Evolutionary conservation across 495 filamentous ascomycete species (phyloP).

Genomic region (Barbatosphaeria neglecta): DNA sequence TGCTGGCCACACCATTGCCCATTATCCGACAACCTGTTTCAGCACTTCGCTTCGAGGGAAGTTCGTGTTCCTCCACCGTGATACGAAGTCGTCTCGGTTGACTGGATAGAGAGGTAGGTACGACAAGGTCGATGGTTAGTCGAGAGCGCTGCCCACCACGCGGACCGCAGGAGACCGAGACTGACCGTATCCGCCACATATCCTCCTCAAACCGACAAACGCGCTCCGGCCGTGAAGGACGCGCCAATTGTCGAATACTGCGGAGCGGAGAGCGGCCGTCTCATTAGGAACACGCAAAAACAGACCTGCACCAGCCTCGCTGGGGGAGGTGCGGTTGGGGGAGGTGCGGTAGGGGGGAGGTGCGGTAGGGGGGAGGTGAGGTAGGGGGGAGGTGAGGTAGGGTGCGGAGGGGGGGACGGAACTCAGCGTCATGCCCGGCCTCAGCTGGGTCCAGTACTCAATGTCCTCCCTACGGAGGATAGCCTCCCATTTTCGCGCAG

Average conservation of each 20-base stretch:
- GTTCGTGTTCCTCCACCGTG: slow-evolving; percentile 61
- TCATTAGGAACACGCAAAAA: slow-evolving; percentile 7
- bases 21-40: slow-evolving; percentile 28
- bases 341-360: too few relatives aligned
- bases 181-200: slow-evolving; percentile 83
- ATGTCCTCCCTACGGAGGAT: slow-evolving; percentile 41
- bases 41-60: slow-evolving; percentile 42
- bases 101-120: too few relatives aligned
- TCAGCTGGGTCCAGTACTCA: slow-evolving; percentile 65
- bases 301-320: too few relatives aligned
- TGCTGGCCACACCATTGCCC: too few relatives aligned
- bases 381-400: too few relatives aligned
- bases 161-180: slow-evolving; percentile 7
- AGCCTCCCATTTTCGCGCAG: slow-evolving; percentile 53
- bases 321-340: too few relatives aligned
- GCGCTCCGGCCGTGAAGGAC: slow-evolving; percentile 73
- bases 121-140: slow-evolving; percentile 12
- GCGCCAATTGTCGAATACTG: slow-evolving; percentile 93
- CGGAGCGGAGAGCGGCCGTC: too few relatives aligned
- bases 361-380: too few relatives aligned
- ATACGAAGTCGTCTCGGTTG: slow-evolving; percentile 78
- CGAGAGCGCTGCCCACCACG: neutral
- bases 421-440: slow-evolving; percentile 70
- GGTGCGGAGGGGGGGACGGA: slow-evolving; percentile 17
- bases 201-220: slow-evolving; percentile 72